These are phyloP conservation scores for Fraxinus albicans DNA, from an alignment of 305 asterid genomes.

Conservation along the genomic window DNA sequence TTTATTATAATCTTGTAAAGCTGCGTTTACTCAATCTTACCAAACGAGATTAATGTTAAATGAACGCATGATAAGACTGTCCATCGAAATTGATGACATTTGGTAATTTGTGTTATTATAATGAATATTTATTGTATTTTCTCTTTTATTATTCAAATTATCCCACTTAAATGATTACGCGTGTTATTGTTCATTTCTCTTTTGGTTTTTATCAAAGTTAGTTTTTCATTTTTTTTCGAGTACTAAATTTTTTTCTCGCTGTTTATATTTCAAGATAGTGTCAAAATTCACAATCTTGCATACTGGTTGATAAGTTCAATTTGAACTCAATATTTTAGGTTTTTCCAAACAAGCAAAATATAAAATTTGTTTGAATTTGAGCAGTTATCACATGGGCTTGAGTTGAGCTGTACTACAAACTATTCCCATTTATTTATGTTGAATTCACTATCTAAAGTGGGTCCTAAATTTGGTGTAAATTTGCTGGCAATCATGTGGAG, in stretches of 20 bases:
- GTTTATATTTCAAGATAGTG: background rate
- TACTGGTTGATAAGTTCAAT: too few relatives aligned
- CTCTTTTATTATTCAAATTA: background rate
- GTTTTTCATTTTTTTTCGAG: background rate
- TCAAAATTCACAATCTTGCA: background rate
- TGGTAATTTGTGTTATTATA: too few relatives aligned
- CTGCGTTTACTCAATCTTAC: too few relatives aligned
- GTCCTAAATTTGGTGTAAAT: background rate
- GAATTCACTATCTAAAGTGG: background rate
- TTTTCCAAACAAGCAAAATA: background rate
- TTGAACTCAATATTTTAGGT: background rate
- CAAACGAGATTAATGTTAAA: too few relatives aligned
- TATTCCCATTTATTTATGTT: background rate
- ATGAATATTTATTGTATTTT: too few relatives aligned
- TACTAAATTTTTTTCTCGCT: background rate
- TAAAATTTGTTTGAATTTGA: background rate
- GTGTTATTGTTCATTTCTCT: background rate
- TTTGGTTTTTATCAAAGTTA: background rate
- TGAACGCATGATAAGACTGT: too few relatives aligned
- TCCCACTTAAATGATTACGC: background rate
- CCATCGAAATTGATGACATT: too few relatives aligned
- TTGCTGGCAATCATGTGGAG: background rate
- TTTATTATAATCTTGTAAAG: too few relatives aligned
- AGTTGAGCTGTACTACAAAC: background rate
- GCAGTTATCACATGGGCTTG: background rate